These are phyloP conservation scores for Pseudogymnoascus verrucosus DNA, from an alignment of 2,329 filamentous ascomycete species.

Conservation along the genomic window DNA sequence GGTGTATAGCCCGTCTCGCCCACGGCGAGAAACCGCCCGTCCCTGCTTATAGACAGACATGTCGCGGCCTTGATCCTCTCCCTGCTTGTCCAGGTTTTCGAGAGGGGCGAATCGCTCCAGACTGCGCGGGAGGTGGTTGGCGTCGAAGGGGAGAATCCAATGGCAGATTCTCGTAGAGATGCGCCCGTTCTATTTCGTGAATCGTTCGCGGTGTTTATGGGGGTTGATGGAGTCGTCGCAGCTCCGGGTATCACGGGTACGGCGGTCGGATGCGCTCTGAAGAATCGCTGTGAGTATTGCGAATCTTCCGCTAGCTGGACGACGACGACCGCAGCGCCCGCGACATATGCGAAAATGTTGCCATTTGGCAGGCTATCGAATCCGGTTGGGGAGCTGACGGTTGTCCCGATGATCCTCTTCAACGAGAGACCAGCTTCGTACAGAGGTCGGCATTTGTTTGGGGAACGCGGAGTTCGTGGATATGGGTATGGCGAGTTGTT, in stretches of 20 bases:
- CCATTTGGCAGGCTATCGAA: conserved; percentile 73
- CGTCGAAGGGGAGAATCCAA: conserved; percentile 29
- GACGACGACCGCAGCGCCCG: conserved; percentile 87
- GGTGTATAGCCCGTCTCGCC: conserved; percentile 94
- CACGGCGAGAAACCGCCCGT: conserved; percentile 80
- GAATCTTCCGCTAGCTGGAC: conserved; percentile 65
- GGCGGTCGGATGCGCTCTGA: conserved; percentile 73
- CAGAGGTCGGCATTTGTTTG: conserved; percentile 37
- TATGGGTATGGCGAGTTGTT: conserved; percentile 67
- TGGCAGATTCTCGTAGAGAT: conserved; percentile 38
- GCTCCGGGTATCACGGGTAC: conserved; percentile 52
- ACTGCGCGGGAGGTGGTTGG: conserved; percentile 33
- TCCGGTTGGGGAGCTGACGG: conserved; percentile 72
- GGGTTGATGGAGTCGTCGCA: conserved; percentile 44
- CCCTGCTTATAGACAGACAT: conserved; percentile 78
- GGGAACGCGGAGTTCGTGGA: conserved; percentile 55
- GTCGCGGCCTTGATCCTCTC: conserved; percentile 93
- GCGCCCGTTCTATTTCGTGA: conserved; percentile 50
- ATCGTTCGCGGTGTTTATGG: conserved; percentile 53
- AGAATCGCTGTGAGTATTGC: conserved; percentile 72
- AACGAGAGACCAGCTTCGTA: conserved; percentile 60
- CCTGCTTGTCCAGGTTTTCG: conserved; percentile 76
- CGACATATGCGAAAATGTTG: conserved; percentile 75
- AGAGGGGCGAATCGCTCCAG: conserved; percentile 54
- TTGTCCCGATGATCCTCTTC: conserved; percentile 83